phyloP scores from a whole-genome alignment of 176 grass and related monocot genomes.

The Coix lacrymajobi region DNA sequence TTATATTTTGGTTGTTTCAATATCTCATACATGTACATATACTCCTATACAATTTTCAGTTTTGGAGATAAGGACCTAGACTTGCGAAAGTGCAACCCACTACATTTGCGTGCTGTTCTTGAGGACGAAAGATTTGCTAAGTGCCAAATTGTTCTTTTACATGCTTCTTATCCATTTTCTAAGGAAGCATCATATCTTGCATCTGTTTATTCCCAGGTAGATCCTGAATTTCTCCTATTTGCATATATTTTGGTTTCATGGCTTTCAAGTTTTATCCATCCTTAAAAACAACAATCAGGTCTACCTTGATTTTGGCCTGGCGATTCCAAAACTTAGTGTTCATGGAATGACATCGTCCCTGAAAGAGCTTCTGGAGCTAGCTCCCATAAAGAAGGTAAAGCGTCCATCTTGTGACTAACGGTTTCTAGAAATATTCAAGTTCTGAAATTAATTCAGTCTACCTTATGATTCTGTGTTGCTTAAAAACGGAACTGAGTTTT shows the following conservation, averaged over 20 bases:
- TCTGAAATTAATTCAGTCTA: background rate
- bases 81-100: constrained; percentile 82
- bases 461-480: background rate
- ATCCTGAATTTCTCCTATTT: background rate
- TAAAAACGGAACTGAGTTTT: background rate
- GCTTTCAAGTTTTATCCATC: constrained; percentile 26
- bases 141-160: constrained; percentile 88
- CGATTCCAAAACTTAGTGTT: constrained; percentile 92
- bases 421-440: background rate
- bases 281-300: constrained; percentile 44
- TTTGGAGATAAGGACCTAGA: constrained; percentile 96
- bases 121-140: constrained; percentile 75
- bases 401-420: constrained; percentile 3
- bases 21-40: constrained; percentile 14
- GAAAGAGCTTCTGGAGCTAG: constrained; percentile 85
- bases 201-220: constrained; percentile 95
- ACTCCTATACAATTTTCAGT: constrained; percentile 53
- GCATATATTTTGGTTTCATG: background rate
- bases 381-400: constrained; percentile 83
- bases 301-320: constrained; percentile 99
- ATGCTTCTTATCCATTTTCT: constrained; percentile 97
- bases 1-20: constrained; percentile 18
- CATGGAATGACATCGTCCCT: constrained; percentile 86
- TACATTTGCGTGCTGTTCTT: constrained; percentile 78
- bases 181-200: constrained; percentile 99